Base-by-base conservation (phyloP, 2,329 filamentous ascomycete genomes). In the Fusarium penzigii region DNA sequence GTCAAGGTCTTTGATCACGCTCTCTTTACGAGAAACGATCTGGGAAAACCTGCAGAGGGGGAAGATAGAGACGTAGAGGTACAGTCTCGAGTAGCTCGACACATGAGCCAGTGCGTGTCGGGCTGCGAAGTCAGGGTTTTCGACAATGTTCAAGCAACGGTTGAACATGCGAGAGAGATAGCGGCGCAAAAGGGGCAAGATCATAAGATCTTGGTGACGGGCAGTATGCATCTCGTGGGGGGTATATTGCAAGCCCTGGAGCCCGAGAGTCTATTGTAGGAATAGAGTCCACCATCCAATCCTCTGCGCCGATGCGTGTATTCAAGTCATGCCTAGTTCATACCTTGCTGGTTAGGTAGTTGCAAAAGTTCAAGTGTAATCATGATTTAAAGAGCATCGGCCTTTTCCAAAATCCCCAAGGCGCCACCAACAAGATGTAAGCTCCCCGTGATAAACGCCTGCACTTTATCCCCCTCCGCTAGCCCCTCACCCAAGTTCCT, bases 161-260 rank as follows among this genome's bases (percentile, higher is more conserved):
- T 94, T 9, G 73, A 73, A 11, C 75, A 78, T 53, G 83, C 84
- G 5, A 78, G 81, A 53, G 70, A 64, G 14, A 63, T 79, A 11
- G 62, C 62, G 2, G 45, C 34, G 49, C 69, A 70, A 65, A 55
- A 39, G 53, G 53, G 46, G 61, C 68, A 3, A 77, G 78, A 45
- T 76, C 84, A 62, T 14, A 82, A 85, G 68, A 83, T 87, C 0
- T 73, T 96, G 49, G 86, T 90, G 10, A 96, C 92, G 13, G 92
- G 92, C 3, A 95, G 90, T 68, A 73, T 96, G 65, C 88, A 96
- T 76, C 78, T 96, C 39, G 90, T 92, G 1, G 91, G 92, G 8
- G 89, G 88, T 11, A 76, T 92, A 42, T 75, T 96, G 47, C 86
- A 89, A 68, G 85, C 89, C 1, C 70, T 95, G 52, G 90, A 78